Conservation (phyloP, 192 early-diverging fungal genomes). For the Helicostylum pulchrum region DNA sequence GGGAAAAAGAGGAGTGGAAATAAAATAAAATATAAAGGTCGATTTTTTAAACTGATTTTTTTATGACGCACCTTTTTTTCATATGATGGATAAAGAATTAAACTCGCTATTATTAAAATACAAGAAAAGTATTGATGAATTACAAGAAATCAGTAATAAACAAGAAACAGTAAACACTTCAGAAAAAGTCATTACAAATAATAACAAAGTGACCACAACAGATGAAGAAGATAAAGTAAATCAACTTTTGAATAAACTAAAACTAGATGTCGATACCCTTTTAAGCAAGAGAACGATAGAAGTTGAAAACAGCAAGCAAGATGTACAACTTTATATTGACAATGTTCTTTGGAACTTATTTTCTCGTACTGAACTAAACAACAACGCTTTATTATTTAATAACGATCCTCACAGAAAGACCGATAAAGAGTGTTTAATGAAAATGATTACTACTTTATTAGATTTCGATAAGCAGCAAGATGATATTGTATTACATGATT, state of each 20-base stretch:
- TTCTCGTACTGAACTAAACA: no score
- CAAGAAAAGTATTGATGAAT: not conserved
- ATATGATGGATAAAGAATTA: not conserved
- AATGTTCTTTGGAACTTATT: not conserved
- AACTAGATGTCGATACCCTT: not conserved
- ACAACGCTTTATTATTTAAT: no score
- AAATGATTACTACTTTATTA: constrained; percentile 5
- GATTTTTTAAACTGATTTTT: not conserved
- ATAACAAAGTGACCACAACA: not conserved
- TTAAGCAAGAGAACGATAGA: not conserved
- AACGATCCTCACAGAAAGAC: no score
- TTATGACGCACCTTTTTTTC: constrained; percentile 3
- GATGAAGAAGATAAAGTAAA: not conserved
- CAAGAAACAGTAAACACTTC: not conserved
- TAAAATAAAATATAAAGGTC: not conserved
- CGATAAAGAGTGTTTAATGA: not conserved
- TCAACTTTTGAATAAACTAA: not conserved
- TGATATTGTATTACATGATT: not conserved
- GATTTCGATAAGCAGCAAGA: not conserved
- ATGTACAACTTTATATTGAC: not conserved
- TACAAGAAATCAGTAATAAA: not conserved
- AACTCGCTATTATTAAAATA: not conserved
- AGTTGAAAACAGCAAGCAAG: not conserved
- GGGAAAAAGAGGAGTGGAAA: not conserved
- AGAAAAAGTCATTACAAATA: not conserved